Evolutionary conservation across 2,329 filamentous ascomycete genomes (phyloP).

Genomic region (Diplodia scrobiculata): DNA sequence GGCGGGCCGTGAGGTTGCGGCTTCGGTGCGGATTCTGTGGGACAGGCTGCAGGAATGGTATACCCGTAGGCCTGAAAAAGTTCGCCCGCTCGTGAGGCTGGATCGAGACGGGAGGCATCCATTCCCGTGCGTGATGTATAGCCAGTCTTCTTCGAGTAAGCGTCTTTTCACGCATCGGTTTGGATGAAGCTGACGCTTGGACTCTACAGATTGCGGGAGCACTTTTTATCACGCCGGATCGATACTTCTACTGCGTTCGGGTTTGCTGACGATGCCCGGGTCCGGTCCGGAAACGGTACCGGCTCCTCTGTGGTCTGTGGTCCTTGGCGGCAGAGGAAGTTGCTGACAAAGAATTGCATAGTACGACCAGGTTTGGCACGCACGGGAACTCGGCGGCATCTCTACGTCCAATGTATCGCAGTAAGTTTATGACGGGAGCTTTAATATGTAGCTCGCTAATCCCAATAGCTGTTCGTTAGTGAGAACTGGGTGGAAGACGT

Average conservation of each 20-base stretch:
- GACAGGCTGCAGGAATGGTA: background rate
- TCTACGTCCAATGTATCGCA: background rate
- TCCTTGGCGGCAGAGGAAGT: background rate
- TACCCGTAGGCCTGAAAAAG: background rate
- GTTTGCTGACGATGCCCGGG: background rate
- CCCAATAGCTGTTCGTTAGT: background rate
- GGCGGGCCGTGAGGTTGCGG: background rate
- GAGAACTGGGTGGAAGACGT: constrained; percentile 23
- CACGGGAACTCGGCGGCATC: background rate
- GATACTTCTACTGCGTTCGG: background rate
- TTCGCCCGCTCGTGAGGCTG: background rate
- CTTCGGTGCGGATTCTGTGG: background rate
- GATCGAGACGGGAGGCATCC: background rate
- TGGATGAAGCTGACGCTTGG: background rate
- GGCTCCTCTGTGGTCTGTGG: background rate
- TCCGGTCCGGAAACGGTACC: background rate
- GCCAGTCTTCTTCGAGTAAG: constrained; percentile 14
- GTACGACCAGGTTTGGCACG: background rate
- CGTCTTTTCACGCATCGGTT: background rate
- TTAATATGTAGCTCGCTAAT: background rate
- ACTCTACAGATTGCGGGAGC: background rate
- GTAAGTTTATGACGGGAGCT: background rate
- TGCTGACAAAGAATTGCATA: background rate
- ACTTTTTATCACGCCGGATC: constrained; percentile 6
- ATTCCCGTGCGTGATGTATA: background rate